phyloP scores from a whole-genome alignment of 169 alveolate species.

The Cardiosporidium cionae region DNA sequence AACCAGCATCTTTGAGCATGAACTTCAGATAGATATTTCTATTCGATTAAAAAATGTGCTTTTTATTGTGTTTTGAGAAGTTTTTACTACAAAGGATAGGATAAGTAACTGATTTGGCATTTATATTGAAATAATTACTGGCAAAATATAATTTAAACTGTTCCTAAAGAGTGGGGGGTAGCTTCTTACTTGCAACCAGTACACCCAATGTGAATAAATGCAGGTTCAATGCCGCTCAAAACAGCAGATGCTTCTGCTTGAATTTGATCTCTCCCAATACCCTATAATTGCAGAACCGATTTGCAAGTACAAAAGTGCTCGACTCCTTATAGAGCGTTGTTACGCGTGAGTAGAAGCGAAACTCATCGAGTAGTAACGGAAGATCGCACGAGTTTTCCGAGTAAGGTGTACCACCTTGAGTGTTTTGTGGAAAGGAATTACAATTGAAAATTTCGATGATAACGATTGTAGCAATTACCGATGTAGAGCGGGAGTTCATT shows the following conservation, averaged over 20 bases:
- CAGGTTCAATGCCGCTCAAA: conserved; percentile 71
- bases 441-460: too few species aligned
- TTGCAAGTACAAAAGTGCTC: not conserved
- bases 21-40: too few species aligned
- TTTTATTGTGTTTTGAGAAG: too few species aligned
- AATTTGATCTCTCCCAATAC: conserved; percentile 51
- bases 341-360: conserved; percentile 46
- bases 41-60: too few species aligned
- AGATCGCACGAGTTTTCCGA: conserved; percentile 58
- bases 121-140: too few species aligned
- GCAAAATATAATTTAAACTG: too few species aligned
- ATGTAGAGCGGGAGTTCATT: conserved; percentile 65
- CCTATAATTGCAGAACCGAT: conserved; percentile 29
- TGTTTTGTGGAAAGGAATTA: too few species aligned
- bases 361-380: conserved; percentile 70
- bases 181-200: conserved; percentile 68
- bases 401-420: conserved; percentile 62
- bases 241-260: conserved; percentile 59
- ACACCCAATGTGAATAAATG: conserved; percentile 71
- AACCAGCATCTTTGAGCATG: not conserved
- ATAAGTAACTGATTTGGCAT: too few species aligned
- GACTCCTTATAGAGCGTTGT: too few species aligned
- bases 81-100: too few species aligned
- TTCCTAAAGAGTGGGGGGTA: too few species aligned
- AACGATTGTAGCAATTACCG: too few species aligned